Evolutionary conservation across 192 early-diverging fungal species (phyloP), one percentile per base, ranked within the genome.

Genomic region (Thamnidium elegans): DNA sequence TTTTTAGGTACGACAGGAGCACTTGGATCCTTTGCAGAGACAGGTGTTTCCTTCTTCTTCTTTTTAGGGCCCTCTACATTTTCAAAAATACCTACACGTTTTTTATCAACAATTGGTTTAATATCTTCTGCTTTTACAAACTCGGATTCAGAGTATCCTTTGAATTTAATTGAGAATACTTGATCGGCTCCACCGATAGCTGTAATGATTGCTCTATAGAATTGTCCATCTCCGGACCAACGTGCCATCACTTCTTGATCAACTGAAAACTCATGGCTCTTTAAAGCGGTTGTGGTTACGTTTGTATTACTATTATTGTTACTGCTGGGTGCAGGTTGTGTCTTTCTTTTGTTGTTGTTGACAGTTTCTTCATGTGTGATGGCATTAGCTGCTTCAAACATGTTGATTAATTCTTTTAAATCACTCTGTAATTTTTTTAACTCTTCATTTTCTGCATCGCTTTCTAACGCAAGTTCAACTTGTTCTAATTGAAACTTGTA

Each of bases 401-500:
- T 76, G 19, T 78, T 66, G 58, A 93, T 89, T 30, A 93, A 79
- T 64, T 91, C 87, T 20, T 66, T 77, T 52, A 93, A 71, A 74
- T 90, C 87, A 53, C 60, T 67, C 55, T 80, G 78, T 48, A 91
- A 80, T 63, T 84, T 88, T 54, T 75, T 60, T 45, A 92, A 79
- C 63, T 90, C 89, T 51, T 68, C 63, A 78, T 92, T 90, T 30
- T 74, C 73, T 9, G 90, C 88, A 72, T 90, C 87, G 55, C 75
- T 81, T 55, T 58, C 54, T 30, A 94, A 76, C 6, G 89, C 87
- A 65, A 84, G 76, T 34, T 92, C 84, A 54, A 94, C 85, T 68
- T 89, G 86, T 20, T 81, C 82, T 54, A 92, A 72, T 64, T 89
- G 84, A 65, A 89, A 86, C 50, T 76, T 82, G 66, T 88, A 89